Evolutionary conservation across 192 early-diverging fungal species (phyloP).

Genomic region (Paraglomus occultum): DNA sequence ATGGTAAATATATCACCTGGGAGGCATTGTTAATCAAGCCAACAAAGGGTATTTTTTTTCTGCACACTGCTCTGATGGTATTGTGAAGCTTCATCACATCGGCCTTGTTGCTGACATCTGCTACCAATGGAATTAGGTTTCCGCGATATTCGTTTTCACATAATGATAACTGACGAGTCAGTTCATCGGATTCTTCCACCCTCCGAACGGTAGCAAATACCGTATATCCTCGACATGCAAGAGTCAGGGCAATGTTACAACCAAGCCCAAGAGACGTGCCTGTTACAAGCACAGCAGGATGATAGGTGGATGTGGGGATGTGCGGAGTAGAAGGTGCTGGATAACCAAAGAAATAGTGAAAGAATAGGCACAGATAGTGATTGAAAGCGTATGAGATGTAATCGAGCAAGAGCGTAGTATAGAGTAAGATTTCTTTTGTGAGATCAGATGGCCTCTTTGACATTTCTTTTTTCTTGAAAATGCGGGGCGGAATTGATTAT

Average conservation of each 20-base stretch:
- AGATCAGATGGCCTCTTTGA: too few relatives aligned
- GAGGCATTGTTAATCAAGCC: conserved; percentile 21
- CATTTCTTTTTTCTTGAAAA: too few relatives aligned
- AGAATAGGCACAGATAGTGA: not conserved
- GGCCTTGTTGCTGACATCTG: conserved; percentile 1
- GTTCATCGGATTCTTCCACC: not conserved
- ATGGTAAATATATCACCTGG: conserved; percentile 10
- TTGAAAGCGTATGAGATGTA: conserved; percentile 20
- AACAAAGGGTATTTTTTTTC: not conserved
- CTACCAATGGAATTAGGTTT: not conserved
- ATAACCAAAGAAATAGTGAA: too few relatives aligned
- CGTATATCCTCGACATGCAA: conserved; percentile 8
- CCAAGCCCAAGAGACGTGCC: conserved; percentile 18
- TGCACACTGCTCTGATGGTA: not conserved
- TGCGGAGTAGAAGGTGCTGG: too few relatives aligned
- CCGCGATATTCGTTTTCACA: conserved; percentile 3
- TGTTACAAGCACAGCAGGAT: conserved; percentile 24
- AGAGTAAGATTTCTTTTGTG: not conserved
- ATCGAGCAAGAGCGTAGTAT: conserved; percentile 5
- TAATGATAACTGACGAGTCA: not conserved
- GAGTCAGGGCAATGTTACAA: conserved; percentile 6
- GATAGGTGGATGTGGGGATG: not conserved
- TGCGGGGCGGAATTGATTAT: too few relatives aligned
- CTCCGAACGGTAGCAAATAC: conserved; percentile 23
- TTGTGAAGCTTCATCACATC: not conserved